Evolutionary conservation across 495 filamentous ascomycete genomes (phyloP).

Genomic region (Apiosordaria backusii): DNA sequence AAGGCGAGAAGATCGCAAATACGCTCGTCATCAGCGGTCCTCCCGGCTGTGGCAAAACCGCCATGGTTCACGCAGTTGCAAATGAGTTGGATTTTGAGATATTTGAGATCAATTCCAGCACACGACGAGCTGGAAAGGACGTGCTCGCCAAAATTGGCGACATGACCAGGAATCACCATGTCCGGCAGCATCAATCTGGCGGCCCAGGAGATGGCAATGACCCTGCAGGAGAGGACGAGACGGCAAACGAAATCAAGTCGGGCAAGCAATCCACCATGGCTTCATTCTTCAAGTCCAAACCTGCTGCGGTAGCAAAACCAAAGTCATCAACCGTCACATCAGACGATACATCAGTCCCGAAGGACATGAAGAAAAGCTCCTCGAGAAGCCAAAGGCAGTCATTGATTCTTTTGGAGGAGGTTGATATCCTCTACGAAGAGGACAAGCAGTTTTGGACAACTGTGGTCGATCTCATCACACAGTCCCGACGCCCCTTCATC

Average conservation of each 20-base stretch:
- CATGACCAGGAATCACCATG: constrained; percentile 93
- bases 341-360: constrained; percentile 11
- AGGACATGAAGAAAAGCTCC: constrained; percentile 41
- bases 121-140: constrained; percentile 81
- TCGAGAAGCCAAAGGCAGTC: constrained; percentile 79
- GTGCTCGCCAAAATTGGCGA: constrained; percentile 89
- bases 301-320: constrained; percentile 18
- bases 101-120: constrained; percentile 88
- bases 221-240: constrained; percentile 36
- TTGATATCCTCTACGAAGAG: constrained; percentile 88
- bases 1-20: constrained; percentile 44
- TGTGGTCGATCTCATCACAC: constrained; percentile 67
- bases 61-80: constrained; percentile 88
- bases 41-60: constrained; percentile 88
- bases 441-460: constrained; percentile 94
- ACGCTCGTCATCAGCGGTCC: constrained; percentile 85
- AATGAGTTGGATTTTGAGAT: constrained; percentile 93
- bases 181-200: constrained; percentile 45
- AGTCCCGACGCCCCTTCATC: constrained; percentile 87
- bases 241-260: constrained; percentile 56
- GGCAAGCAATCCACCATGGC: constrained; percentile 73
- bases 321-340: constrained; percentile 24
- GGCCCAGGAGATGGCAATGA: constrained; percentile 20
- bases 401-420: constrained; percentile 90
- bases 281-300: constrained; percentile 68